Evolutionary conservation across 2,329 filamentous ascomycete genomes (phyloP).

Genomic region (Pochonia chlamydosporia): DNA sequence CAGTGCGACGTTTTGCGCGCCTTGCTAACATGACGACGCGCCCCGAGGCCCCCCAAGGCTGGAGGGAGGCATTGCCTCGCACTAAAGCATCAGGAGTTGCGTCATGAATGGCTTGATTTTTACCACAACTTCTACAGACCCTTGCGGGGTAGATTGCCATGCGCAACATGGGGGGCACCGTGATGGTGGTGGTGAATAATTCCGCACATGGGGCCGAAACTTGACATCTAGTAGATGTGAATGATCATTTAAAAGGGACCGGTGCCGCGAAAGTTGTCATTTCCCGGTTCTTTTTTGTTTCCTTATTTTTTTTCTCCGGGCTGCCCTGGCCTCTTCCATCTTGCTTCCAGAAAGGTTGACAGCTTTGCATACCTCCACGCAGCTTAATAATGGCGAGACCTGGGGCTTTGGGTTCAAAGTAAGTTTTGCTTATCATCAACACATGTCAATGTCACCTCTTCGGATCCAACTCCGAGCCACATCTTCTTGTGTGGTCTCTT

Average conservation of each 20-base stretch:
- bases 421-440: slow-evolving; percentile 2
- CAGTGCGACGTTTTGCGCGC: neutral
- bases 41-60: neutral
- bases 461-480: too few species aligned
- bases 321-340: neutral
- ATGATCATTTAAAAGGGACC: neutral
- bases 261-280: neutral
- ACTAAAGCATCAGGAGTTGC: slow-evolving; percentile 4
- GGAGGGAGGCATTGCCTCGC: neutral
- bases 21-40: neutral
- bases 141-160: slow-evolving; percentile 5
- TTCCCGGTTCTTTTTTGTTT: neutral
- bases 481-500: too few species aligned
- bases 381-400: slow-evolving; percentile 8
- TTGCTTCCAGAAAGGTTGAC: neutral
- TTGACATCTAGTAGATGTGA: slow-evolving; percentile 3
- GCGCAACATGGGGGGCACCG: neutral
- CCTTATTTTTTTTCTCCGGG: neutral
- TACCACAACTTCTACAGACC: neutral
- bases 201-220: slow-evolving; percentile 4
- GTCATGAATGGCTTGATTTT: slow-evolving; percentile 6
- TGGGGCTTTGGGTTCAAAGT: slow-evolving; percentile 11
- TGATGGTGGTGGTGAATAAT: slow-evolving; percentile 1
- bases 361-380: neutral
- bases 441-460: neutral